Evolutionary conservation across 2,329 filamentous ascomycete species (phyloP).

Genomic region (Onygenales sp.): DNA sequence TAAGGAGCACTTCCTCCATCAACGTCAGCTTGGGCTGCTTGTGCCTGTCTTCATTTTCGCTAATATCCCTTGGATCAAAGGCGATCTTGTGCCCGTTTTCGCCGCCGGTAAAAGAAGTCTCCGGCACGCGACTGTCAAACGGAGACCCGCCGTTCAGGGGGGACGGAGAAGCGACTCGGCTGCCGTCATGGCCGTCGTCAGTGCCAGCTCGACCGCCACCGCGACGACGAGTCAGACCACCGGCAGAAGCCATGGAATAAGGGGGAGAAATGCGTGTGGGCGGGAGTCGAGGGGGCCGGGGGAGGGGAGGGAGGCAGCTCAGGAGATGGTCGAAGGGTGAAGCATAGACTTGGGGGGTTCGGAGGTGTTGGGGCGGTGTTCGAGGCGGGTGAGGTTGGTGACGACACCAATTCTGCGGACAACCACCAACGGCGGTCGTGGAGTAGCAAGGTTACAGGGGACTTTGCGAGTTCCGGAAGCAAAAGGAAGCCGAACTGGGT

Average conservation of each 20-base stretch:
- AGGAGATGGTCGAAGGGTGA: slow-evolving; percentile 6
- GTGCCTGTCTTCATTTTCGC: slow-evolving; percentile 87
- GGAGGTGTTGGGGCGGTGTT: too few species aligned
- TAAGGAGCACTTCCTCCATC: slow-evolving; percentile 94
- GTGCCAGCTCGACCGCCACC: slow-evolving; percentile 48
- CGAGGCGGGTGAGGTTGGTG: too few species aligned
- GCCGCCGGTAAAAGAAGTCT: slow-evolving; percentile 73
- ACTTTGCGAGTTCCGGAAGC: too few species aligned
- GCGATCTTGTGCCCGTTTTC: slow-evolving; percentile 99
- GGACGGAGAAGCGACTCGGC: slow-evolving; percentile 56
- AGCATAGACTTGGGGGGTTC: too few species aligned
- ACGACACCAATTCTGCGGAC: too few species aligned
- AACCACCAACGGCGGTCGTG: too few species aligned
- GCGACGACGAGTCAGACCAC: slow-evolving; percentile 62
- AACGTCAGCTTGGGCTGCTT: slow-evolving; percentile 97
- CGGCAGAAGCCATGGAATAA: slow-evolving; percentile 52
- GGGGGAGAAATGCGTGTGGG: slow-evolving; percentile 8
- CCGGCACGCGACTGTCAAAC: slow-evolving; percentile 44
- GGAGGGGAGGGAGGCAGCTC: slow-evolving; percentile 8
- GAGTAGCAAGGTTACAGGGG: too few species aligned
- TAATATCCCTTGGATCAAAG: slow-evolving; percentile 93
- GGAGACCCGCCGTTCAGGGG: slow-evolving; percentile 49
- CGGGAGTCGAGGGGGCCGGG: neutral
- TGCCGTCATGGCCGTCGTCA: slow-evolving; percentile 53
- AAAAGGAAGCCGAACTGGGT: too few species aligned